Evolutionary conservation across 164 flowering plant species (phyloP), one percentile per base, ranked within the genome.

Genomic region (Vitis riparia): DNA sequence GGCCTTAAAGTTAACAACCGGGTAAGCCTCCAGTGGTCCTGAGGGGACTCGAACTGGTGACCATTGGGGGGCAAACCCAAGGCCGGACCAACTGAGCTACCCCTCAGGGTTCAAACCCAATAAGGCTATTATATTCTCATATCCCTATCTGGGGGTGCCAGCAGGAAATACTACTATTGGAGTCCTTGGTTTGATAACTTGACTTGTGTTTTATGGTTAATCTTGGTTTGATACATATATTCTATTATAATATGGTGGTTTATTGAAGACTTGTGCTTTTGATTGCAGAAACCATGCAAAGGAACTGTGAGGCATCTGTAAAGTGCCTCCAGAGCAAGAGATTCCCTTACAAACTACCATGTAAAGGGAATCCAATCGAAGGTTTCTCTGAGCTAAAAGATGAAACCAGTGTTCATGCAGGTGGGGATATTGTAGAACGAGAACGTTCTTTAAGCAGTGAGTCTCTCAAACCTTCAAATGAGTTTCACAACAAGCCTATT

Each of bases 231-330:
- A 15, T 11, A 15, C 51, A 32, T 11, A 2, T 44, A 44, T 32
- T 32, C 44, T 32, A 32, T 32, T 8, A 32, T 32, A 4, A 32
- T 32, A 32, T 32, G 44, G 44, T 32, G 44, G 44, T 32, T 32
- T 32, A 32, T 32, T 32, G 44, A 4, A 4, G 44, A 23, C 44
- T 55, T 11, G 37, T 59, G 37, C 44, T 65, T 59, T 67, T 68
- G 17, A 29, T 47, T 77, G 76, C 86, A 88, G 97, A 79, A 79
- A 74, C 79, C 15, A 81, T 89, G 86, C 92, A 86, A 64, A 84
- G 63, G 75, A 75, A 72, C 76, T 80, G 75, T 71, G 93, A 83
- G 90, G 93, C 91, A 82, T 82, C 93, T 67, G 47, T 78, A 15
- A 73, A 75, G 71, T 81, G 90, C 86, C 86, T 81, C 69, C 89